phyloP scores from a whole-genome alignment of 495 filamentous ascomycete genomes.

The Hypoxylon crocopeplum region DNA sequence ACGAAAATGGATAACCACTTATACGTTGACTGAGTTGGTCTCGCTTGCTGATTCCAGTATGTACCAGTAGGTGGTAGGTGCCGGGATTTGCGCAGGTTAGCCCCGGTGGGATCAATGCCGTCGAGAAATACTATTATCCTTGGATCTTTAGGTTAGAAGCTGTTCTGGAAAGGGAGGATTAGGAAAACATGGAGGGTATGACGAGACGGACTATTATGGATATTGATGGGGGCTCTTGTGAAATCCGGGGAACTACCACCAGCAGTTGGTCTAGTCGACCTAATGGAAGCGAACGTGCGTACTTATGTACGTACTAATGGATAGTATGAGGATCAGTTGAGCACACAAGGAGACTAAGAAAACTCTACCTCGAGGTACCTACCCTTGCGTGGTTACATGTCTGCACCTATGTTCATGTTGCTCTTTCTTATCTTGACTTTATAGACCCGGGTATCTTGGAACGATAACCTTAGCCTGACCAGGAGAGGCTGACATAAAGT shows the following conservation, averaged over 20 bases:
- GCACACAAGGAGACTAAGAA: background rate
- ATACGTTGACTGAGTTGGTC: no score
- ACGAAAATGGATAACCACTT: no score
- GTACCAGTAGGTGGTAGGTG: no score
- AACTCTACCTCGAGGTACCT: background rate
- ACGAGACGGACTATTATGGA: constrained; percentile 20
- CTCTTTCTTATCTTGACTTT: constrained; percentile 26
- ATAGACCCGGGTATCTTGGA: background rate
- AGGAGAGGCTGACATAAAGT: constrained; percentile 29
- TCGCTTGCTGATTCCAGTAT: no score
- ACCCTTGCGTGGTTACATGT: background rate
- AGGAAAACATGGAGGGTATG: constrained; percentile 31
- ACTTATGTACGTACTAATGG: constrained; percentile 7
- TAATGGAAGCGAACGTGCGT: constrained; percentile 21
- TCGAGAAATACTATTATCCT: no score
- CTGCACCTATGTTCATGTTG: background rate
- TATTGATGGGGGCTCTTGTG: constrained; percentile 20
- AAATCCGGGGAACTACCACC: constrained; percentile 38
- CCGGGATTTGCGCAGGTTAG: no score
- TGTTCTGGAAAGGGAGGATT: background rate
- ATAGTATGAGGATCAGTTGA: constrained; percentile 1
- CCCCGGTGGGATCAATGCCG: no score
- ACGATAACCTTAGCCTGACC: constrained; percentile 3
- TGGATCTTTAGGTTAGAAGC: no score
- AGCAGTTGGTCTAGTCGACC: constrained; percentile 15